Evolutionary conservation across 768 basidiomycete species (phyloP), one percentile per base, ranked within the genome.

Genomic region (Xerocomus potaroensis): DNA sequence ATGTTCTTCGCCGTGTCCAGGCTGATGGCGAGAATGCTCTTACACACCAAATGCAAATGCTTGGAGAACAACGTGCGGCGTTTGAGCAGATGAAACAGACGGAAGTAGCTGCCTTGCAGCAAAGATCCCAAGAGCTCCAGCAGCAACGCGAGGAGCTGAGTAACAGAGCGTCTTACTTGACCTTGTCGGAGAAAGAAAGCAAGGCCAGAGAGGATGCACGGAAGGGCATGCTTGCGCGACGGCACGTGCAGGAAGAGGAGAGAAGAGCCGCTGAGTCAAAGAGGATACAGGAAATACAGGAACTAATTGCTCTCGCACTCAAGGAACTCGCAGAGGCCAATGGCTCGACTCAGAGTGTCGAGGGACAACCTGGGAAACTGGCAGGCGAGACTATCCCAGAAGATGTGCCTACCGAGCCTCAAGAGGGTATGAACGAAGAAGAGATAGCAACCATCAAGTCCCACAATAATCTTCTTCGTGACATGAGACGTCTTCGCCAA

Each of bases 171-270:
- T 40, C 43, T 6, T 31, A 27, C 26, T 33, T 66, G 29, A 34
- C 34, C 27, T 60, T 49, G 27, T 41, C 49, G 24, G 65, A 65
- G 37, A 53, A 50, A 43, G 65, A 65, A 35, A 46, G 31, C 19
- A 61, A 36, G 43, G 47, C 55, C 4, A 60, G 54, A 46, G 65
- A 67, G 19, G 61, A 61, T 18, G 55, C 48, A 10, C 54, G 56
- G 34, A 56, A 41, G 36, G 43, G 18, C 15, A 19, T 53, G n/a
- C 30, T 54, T 12, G 49, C 49, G 8, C 51, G 58, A 19, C 56
- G 63, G 23, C 65, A 55, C 22, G 60, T 48, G 4, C 56, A 53
- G 31, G 64, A 67, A 40, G 59, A 63, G 21, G 63, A 65, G 27
- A 54, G 29, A 30, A 47, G 50, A 32, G 38, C 33, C 7, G 48